Conservation (phyloP, 1,284 basidiomycete genomes). For the Schizophyllum amplum region DNA sequence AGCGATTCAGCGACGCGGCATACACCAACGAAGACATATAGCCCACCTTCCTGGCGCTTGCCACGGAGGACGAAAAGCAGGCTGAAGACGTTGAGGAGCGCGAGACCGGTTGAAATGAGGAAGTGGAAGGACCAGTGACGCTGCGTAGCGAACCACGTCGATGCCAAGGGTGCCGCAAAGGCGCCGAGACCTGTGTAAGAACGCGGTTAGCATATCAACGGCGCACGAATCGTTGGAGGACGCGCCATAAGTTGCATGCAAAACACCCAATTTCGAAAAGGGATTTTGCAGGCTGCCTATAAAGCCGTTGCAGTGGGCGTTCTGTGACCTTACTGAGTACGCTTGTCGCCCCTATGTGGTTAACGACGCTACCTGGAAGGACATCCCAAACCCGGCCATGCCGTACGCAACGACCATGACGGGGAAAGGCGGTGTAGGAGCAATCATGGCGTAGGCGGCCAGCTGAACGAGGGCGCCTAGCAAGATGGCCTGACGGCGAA, state of each 20-base stretch:
- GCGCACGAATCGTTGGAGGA: not conserved
- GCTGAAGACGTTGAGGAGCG: conserved; percentile 33
- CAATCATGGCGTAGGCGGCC: conserved; percentile 27
- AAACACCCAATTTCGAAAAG: conserved; percentile 49
- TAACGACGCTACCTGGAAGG: conserved; percentile 33
- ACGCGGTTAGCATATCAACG: not conserved
- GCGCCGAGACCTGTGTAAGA: not conserved
- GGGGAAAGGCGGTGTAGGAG: conserved; percentile 59
- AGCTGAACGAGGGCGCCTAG: conserved; percentile 23
- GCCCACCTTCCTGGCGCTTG: conserved; percentile 43
- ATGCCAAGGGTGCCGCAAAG: not conserved
- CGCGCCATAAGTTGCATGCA: conserved; percentile 31
- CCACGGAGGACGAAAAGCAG: conserved; percentile 44
- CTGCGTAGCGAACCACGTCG: not conserved
- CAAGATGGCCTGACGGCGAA: not conserved
- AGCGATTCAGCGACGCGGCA: not conserved
- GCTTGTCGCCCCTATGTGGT: too few species aligned
- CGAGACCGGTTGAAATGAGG: conserved; percentile 47
- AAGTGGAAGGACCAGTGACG: conserved; percentile 55
- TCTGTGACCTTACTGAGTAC: too few species aligned
- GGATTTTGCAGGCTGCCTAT: conserved; percentile 37
- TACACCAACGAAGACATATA: not conserved
- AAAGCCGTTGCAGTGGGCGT: conserved; percentile 51
- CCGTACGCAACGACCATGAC: conserved; percentile 52
- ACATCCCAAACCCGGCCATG: conserved; percentile 54